phyloP scores from a whole-genome alignment of 2,329 filamentous ascomycete species.

The Hymenoscyphus scutula region DNA sequence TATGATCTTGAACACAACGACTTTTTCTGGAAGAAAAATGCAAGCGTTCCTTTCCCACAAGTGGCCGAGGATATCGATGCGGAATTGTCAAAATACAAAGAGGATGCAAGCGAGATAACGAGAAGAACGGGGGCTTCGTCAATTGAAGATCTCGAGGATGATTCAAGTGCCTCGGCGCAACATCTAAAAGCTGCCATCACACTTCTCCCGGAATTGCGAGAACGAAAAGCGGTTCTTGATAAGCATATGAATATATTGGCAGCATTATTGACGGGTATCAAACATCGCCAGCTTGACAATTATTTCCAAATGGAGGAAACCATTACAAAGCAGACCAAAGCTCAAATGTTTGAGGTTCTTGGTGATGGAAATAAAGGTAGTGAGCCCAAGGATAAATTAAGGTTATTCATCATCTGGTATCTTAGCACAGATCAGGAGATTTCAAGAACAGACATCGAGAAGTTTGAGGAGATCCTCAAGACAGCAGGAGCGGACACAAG shows the following conservation, averaged over 20 bases:
- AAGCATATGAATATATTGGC: constrained; percentile 99
- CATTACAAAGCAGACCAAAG: constrained; percentile 85
- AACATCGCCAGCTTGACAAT: constrained; percentile 91
- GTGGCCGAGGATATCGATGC: constrained; percentile 95
- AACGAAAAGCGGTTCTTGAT: constrained; percentile 88
- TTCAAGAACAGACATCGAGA: constrained; percentile 74
- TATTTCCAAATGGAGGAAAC: constrained; percentile 95
- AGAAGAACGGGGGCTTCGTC: constrained; percentile 92
- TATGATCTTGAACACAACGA: constrained; percentile 90
- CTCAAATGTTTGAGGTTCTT: constrained; percentile 83
- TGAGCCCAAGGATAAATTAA: constrained; percentile 82
- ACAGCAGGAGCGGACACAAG: constrained; percentile 73
- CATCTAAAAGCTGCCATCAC: constrained; percentile 97
- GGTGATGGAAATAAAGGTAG: constrained; percentile 79
- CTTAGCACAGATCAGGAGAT: constrained; percentile 90
- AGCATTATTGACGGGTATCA: constrained; percentile 73
- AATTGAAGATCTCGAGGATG: constrained; percentile 88
- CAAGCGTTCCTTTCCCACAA: constrained; percentile 85
- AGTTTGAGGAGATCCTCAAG: constrained; percentile 81
- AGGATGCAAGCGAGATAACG: constrained; percentile 90
- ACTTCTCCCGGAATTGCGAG: constrained; percentile 82
- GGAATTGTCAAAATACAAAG: constrained; percentile 91
- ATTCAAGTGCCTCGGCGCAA: constrained; percentile 83
- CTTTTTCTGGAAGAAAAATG: constrained; percentile 96
- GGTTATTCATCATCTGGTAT: constrained; percentile 96